Conservation (phyloP, 768 basidiomycete genomes). For the Clitopilus hobsonii region DNA sequence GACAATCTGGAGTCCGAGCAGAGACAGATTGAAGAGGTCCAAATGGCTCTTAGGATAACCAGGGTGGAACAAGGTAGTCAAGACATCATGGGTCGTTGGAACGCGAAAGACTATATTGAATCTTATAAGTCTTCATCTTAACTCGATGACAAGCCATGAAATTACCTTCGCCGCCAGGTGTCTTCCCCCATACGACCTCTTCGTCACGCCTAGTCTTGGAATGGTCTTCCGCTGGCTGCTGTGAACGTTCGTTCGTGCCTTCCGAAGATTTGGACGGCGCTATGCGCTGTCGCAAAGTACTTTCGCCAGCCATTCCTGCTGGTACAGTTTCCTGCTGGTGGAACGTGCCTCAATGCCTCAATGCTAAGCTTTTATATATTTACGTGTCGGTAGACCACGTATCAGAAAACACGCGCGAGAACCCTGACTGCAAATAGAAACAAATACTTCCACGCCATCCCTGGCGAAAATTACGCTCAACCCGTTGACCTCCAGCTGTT, state of each 20-base stretch:
- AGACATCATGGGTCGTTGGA: constrained; percentile 86
- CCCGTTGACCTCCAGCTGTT: background rate
- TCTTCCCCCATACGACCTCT: constrained; percentile 87
- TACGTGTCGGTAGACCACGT: background rate
- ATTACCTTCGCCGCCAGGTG: constrained; percentile 71
- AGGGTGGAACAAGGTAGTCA: constrained; percentile 83
- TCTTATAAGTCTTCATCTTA: constrained; percentile 5
- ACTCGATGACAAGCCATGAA: constrained; percentile 8
- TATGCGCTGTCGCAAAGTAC: constrained; percentile 29
- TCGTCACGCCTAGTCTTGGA: constrained; percentile 19
- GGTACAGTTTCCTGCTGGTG: background rate
- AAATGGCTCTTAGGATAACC: constrained; percentile 82
- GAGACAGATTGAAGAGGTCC: constrained; percentile 78
- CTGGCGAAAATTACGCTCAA: background rate
- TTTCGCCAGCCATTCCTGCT: background rate
- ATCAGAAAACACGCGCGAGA: background rate
- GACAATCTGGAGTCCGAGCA: constrained; percentile 74
- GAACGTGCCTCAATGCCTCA: background rate
- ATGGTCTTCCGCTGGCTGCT: constrained; percentile 3
- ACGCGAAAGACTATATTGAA: constrained; percentile 75
- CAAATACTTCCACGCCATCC: background rate
- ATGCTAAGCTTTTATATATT: constrained; percentile 1
- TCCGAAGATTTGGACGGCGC: background rate
- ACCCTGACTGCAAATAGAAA: background rate
- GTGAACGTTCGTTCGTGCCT: background rate